These are phyloP conservation scores for Cercophora sp. DNA, from an alignment of 495 filamentous ascomycete genomes.

Conservation along the genomic window DNA sequence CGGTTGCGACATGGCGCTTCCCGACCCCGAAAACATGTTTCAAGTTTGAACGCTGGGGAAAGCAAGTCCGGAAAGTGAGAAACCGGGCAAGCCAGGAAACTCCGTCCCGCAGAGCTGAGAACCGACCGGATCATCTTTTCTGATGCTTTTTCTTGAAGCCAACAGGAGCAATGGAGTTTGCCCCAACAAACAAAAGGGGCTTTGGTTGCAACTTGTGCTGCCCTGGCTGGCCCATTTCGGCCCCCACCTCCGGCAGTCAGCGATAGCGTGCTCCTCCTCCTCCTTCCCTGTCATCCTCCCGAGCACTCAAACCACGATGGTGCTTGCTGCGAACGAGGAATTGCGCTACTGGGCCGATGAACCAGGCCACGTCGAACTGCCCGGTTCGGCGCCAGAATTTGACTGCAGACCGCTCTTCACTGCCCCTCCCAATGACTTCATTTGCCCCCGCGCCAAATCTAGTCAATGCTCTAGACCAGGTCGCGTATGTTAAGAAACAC, in stretches of 20 bases:
- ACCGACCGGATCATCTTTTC: too few relatives aligned
- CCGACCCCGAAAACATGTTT: neutral
- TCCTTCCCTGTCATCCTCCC: neutral
- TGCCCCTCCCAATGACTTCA: conserved; percentile 8
- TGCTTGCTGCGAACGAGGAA: too few relatives aligned
- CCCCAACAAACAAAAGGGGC: too few relatives aligned
- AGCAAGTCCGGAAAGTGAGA: too few relatives aligned
- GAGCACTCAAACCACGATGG: neutral
- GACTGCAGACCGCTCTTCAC: conserved; percentile 9
- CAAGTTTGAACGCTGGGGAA: neutral
- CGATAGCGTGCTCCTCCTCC: neutral
- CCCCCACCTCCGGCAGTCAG: neutral
- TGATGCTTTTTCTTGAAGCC: too few relatives aligned
- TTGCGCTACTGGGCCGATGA: conserved; percentile 1
- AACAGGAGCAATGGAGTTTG: too few relatives aligned
- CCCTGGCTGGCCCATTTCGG: neutral
- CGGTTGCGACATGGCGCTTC: neutral
- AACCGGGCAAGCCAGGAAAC: neutral
- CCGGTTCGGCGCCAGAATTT: conserved; percentile 3
- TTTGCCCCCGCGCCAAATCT: conserved; percentile 4
- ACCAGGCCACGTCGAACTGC: conserved; percentile 1
- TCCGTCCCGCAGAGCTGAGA: too few relatives aligned
- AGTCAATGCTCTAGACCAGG: conserved; percentile 2
- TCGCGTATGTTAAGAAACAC: neutral
- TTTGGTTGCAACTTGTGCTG: too few relatives aligned